A percentile compares a stretch with the other conserved stretches of the same genome.
Evolutionary conservation across 306 rosid species (phyloP).

Genomic region (Chamaecrista fasciculata): DNA sequence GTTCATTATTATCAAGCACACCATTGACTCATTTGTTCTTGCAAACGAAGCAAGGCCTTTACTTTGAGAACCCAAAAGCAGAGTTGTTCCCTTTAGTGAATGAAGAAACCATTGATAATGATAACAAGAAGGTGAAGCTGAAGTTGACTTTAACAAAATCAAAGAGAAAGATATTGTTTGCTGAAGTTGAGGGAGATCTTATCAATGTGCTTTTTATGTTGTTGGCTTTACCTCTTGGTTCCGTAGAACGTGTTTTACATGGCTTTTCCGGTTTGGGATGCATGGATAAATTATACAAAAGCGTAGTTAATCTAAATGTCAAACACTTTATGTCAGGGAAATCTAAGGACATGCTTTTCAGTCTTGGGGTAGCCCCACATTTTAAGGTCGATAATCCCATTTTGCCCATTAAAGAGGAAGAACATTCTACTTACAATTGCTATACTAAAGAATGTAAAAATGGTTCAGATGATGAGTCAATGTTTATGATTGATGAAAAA

Average conservation of each 20-base stretch:
- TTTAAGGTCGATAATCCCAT: not conserved
- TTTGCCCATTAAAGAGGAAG: not conserved
- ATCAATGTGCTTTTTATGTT: not conserved
- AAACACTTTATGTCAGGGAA: not conserved
- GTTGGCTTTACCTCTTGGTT: not conserved
- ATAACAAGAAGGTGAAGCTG: not conserved
- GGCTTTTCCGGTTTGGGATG: not conserved
- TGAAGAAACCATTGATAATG: too few relatives aligned
- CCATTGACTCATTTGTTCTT: slow-evolving; percentile 7
- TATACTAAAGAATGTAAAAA: not conserved
- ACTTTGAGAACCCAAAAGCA: too few relatives aligned
- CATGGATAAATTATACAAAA: not conserved
- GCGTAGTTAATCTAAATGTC: not conserved
- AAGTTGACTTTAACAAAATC: not conserved
- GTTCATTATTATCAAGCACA: slow-evolving; percentile 1
- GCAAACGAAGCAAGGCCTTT: not conserved
- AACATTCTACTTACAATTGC: not conserved
- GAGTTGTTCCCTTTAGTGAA: too few relatives aligned
- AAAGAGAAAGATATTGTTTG: not conserved
- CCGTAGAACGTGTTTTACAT: not conserved
- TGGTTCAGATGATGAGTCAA: too few relatives aligned
- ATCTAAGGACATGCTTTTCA: not conserved
- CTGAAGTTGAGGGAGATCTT: not conserved
- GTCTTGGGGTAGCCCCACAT: not conserved
- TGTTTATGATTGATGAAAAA: too few relatives aligned